These are phyloP conservation scores for Amanita pallidorosea DNA, from an alignment of 768 basidiomycete species.

Conservation along the genomic window DNA sequence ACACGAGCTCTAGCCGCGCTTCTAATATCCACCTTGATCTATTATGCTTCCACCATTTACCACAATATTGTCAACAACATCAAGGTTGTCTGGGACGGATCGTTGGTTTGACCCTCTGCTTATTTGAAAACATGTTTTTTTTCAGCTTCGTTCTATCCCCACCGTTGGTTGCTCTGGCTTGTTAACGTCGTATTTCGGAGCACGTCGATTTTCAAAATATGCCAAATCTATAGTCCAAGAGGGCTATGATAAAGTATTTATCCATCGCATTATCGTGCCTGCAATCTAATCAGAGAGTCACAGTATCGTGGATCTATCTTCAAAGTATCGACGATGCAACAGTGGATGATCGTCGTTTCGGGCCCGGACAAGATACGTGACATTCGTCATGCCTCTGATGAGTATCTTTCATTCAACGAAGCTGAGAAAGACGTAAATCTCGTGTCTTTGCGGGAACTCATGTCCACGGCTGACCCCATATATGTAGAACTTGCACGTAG, in stretches of 20 bases:
- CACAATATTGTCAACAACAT: too few species aligned
- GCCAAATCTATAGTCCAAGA: conserved; percentile 17
- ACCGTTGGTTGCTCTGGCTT: not conserved
- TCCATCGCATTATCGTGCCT: not conserved
- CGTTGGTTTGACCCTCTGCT: too few species aligned
- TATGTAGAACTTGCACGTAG: conserved; percentile 18
- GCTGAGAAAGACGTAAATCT: conserved; percentile 17
- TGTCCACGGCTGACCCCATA: too few species aligned
- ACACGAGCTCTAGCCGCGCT: too few species aligned
- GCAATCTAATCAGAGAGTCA: not conserved
- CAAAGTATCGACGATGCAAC: too few species aligned
- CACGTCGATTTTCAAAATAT: conserved; percentile 11
- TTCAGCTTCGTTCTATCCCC: not conserved
- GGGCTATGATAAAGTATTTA: conserved; percentile 19
- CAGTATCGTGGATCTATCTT: too few species aligned
- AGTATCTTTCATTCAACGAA: conserved; percentile 17
- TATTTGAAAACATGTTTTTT: not conserved
- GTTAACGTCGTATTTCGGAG: not conserved
- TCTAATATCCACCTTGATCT: too few species aligned
- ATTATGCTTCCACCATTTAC: too few species aligned
- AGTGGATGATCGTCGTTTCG: too few species aligned
- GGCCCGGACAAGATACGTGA: too few species aligned
- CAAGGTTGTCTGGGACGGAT: too few species aligned
- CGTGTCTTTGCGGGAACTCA: not conserved
- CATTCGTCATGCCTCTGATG: too few species aligned